A percentile compares a stretch with the other conserved stretches of the same genome.
Conservation (phyloP, 345 rosid species). For the Rhizophora mangle region DNA sequence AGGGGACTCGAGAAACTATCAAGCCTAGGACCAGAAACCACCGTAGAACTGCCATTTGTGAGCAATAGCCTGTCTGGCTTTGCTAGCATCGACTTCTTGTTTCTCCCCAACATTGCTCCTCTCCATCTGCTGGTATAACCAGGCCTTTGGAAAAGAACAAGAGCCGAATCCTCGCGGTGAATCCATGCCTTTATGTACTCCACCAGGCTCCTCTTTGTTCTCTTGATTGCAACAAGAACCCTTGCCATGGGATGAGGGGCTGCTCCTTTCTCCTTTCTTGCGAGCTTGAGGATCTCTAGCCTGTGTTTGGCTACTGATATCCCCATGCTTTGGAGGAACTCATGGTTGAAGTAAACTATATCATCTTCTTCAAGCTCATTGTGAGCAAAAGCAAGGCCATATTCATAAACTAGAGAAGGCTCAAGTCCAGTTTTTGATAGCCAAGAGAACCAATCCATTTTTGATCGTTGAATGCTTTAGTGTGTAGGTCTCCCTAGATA, state of each 20-base stretch:
- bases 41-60: constrained; percentile 49
- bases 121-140: constrained; percentile 48
- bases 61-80: constrained; percentile 55
- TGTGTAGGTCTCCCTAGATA: background rate
- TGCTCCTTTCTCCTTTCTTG: constrained; percentile 42
- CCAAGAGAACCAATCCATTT: constrained; percentile 97
- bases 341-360: constrained; percentile 75
- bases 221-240: constrained; percentile 54
- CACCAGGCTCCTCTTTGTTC: constrained; percentile 47
- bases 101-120: constrained; percentile 63
- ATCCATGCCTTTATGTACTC: constrained; percentile 49
- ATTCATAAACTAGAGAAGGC: constrained; percentile 70
- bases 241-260: constrained; percentile 41
- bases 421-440: constrained; percentile 71
- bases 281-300: constrained; percentile 87
- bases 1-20: constrained; percentile 52
- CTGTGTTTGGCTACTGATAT: constrained; percentile 91
- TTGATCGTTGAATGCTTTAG: background rate
- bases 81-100: constrained; percentile 42
- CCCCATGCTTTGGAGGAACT: constrained; percentile 98
- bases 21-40: constrained; percentile 27
- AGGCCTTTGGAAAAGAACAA: constrained; percentile 46
- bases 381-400: constrained; percentile 64
- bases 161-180: constrained; percentile 45
- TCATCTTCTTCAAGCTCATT: constrained; percentile 93